Evolutionary conservation across 2,329 filamentous ascomycete species (phyloP).

Genomic region (Cladosporium sphaerospermum): DNA sequence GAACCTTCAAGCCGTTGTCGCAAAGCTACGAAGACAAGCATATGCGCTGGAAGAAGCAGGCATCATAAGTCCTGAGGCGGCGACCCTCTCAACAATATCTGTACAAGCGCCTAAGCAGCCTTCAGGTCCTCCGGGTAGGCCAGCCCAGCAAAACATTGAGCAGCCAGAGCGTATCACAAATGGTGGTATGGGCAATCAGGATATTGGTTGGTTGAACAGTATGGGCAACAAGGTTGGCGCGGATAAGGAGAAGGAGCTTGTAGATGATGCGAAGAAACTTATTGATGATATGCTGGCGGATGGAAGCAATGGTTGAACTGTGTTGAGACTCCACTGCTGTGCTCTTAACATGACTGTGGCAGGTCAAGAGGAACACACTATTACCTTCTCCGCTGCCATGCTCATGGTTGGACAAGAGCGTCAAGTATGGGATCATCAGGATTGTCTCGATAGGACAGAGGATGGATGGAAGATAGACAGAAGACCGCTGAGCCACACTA

Average conservation of each 20-base stretch:
- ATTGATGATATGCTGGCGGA: conserved; percentile 34
- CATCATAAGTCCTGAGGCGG: conserved; percentile 53
- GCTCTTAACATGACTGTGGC: too few species aligned
- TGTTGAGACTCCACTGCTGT: too few species aligned
- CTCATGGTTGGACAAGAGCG: too few species aligned
- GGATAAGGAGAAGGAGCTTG: conserved; percentile 77
- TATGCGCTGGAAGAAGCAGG: conserved; percentile 75
- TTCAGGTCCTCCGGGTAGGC: conserved; percentile 14
- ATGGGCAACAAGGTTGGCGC: conserved; percentile 73
- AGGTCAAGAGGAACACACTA: too few species aligned
- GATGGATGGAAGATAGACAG: too few species aligned
- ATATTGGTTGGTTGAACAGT: conserved; percentile 86
- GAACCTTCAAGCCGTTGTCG: conserved; percentile 67
- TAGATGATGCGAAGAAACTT: conserved; percentile 56
- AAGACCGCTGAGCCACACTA: too few species aligned
- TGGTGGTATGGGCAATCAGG: conserved; percentile 52
- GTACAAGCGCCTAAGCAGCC: conserved; percentile 14
- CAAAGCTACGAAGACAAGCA: conserved; percentile 67
- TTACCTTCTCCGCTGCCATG: too few species aligned
- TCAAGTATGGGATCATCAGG: too few species aligned
- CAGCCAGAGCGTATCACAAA: conserved; percentile 33
- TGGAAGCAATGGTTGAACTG: conserved; percentile 10
- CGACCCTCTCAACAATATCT: conserved; percentile 25
- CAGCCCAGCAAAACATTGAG: conserved; percentile 15
- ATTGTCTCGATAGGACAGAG: too few species aligned